A percentile compares a stretch with the other conserved stretches of the same genome.
Evolutionary conservation across 495 filamentous ascomycete genomes (phyloP).

Genomic region (Pseudoneurospora amorphoporcata): DNA sequence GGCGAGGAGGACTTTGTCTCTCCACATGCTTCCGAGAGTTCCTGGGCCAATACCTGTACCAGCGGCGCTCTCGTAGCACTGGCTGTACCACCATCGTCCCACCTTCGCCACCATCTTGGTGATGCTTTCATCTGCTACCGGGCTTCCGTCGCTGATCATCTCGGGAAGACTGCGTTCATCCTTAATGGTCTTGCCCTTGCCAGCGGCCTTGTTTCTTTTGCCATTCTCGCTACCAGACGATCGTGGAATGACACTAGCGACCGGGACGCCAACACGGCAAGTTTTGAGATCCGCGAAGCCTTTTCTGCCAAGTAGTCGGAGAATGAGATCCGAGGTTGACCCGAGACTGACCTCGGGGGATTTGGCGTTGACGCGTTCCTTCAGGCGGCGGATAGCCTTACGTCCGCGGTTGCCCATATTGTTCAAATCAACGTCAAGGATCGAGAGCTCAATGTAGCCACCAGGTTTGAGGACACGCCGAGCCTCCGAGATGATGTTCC

Average conservation of each 20-base stretch:
- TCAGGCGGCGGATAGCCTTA: conserved; percentile 64
- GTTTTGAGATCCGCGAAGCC: conserved; percentile 80
- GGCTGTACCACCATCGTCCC: conserved; percentile 91
- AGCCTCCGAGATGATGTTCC: conserved; percentile 74
- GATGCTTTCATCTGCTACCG: conserved; percentile 64
- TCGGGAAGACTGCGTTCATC: conserved; percentile 55
- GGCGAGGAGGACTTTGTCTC: conserved; percentile 58
- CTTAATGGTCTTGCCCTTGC: conserved; percentile 22
- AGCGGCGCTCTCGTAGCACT: conserved; percentile 69
- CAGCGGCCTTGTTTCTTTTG: conserved; percentile 3
- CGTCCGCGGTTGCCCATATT: conserved; percentile 74
- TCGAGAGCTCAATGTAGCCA: conserved; percentile 77
- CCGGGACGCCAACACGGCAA: conserved; percentile 83
- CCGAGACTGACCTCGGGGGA: conserved; percentile 54
- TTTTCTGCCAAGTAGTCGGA: conserved; percentile 61
- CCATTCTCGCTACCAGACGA: conserved; percentile 20
- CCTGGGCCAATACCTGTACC: conserved; percentile 41
- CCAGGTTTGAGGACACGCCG: conserved; percentile 84
- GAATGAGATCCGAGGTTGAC: conserved; percentile 66
- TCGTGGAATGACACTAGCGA: conserved; percentile 54
- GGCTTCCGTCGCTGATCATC: conserved; percentile 54
- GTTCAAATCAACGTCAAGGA: conserved; percentile 78
- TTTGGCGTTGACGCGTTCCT: conserved; percentile 57
- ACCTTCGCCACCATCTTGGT: conserved; percentile 86
- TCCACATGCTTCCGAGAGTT: conserved; percentile 62